These are phyloP conservation scores for Magnusiomyces suaveolens DNA, from an alignment of 1,139 yeast genomes.

Conservation along the genomic window DNA sequence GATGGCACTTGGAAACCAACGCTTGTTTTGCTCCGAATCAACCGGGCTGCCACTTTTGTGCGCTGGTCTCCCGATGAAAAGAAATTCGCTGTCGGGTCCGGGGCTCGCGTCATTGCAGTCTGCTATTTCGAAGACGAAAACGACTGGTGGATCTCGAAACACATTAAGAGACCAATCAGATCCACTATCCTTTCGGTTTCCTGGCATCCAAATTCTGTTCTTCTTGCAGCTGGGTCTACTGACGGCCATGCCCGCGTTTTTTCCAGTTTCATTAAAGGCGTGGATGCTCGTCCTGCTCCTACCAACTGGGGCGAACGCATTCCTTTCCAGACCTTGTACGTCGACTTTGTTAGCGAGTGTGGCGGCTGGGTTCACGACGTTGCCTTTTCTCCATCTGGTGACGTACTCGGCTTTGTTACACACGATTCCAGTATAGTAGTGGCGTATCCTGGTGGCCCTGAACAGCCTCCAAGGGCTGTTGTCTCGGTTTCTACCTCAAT, in stretches of 20 bases:
- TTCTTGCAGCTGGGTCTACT: constrained; percentile 85
- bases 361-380: constrained; percentile 94
- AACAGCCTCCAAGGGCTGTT: constrained; percentile 41
- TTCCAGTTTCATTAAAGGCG: constrained; percentile 79
- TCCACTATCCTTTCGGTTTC: constrained; percentile 76
- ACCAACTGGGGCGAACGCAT: constrained; percentile 89
- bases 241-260: constrained; percentile 93
- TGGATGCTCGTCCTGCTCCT: constrained; percentile 74
- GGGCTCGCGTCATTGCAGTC: constrained; percentile 87
- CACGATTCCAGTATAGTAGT: constrained; percentile 72
- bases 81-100: constrained; percentile 95
- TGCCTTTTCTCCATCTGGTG: constrained; percentile 71
- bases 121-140: constrained; percentile 94
- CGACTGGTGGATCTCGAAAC: constrained; percentile 99
- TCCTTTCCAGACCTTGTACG: constrained; percentile 90
- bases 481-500: constrained; percentile 52
- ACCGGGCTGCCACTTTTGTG: constrained; percentile 88
- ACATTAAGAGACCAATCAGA: constrained; percentile 82
- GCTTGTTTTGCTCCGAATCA: constrained; percentile 80
- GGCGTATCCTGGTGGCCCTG: constrained; percentile 69
- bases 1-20: constrained; percentile 73
- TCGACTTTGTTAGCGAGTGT: constrained; percentile 65
- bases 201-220: constrained; percentile 93
- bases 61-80: constrained; percentile 89
- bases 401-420: constrained; percentile 67